Evolutionary conservation across 2,329 filamentous ascomycete species (phyloP).

Genomic region (Clonostachys byssicola): DNA sequence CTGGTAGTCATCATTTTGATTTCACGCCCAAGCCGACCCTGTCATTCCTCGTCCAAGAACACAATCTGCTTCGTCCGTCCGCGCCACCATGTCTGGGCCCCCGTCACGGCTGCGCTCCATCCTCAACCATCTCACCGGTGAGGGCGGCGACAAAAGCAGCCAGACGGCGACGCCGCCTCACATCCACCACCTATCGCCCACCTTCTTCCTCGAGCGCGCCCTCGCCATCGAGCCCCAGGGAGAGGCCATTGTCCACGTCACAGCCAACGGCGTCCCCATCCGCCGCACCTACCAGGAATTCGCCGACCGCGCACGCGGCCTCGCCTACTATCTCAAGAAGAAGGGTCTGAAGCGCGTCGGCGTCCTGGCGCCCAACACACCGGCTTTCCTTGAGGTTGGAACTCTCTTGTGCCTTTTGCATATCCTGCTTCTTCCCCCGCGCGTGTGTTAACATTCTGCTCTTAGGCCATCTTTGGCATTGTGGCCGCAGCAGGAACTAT

Average conservation of each 20-base stretch:
- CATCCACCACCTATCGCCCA: constrained; percentile 79
- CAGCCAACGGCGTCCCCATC: constrained; percentile 69
- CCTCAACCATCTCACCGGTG: constrained; percentile 40
- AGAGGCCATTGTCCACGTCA: constrained; percentile 81
- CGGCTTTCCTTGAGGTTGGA: constrained; percentile 73
- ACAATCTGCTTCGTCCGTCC: too few relatives aligned
- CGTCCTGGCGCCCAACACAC: constrained; percentile 87
- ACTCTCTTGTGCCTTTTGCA: too few relatives aligned
- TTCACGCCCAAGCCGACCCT: too few relatives aligned
- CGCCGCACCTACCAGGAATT: constrained; percentile 76
- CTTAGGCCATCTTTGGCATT: constrained; percentile 71
- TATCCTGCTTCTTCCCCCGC: too few relatives aligned
- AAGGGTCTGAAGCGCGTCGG: constrained; percentile 74
- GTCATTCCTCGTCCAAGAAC: too few relatives aligned
- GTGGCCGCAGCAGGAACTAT: constrained; percentile 76
- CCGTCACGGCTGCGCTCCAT: constrained; percentile 57
- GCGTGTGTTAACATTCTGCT: too few relatives aligned
- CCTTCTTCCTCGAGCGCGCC: constrained; percentile 80
- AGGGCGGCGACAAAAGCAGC: constrained; percentile 35
- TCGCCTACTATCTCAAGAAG: constrained; percentile 83
- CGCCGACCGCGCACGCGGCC: constrained; percentile 78
- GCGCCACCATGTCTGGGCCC: constrained; percentile 55
- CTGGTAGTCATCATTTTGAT: too few relatives aligned
- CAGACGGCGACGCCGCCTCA: constrained; percentile 43
- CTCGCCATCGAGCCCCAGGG: constrained; percentile 85